A percentile compares a stretch with the other conserved stretches of the same genome.
Conservation (phyloP, 176 grass and related monocot species). For the Alloteropsis semialata region DNA sequence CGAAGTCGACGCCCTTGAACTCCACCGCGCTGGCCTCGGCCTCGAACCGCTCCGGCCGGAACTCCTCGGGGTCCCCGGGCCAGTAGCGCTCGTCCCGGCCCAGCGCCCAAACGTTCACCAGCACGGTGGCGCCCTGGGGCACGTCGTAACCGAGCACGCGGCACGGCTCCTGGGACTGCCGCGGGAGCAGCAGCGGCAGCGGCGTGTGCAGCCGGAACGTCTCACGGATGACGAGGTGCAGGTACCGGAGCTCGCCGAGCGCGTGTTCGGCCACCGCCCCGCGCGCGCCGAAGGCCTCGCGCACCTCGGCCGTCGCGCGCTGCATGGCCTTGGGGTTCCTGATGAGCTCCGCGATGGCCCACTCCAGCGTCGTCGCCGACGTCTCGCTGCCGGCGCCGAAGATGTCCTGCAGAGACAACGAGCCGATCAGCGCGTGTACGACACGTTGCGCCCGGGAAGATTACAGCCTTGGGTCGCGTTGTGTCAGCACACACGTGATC, state of each 20-base stretch:
- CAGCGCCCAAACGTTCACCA: slow-evolving; percentile 65
- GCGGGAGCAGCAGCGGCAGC: slow-evolving; percentile 49
- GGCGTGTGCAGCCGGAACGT: slow-evolving; percentile 56
- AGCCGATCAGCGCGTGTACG: background rate
- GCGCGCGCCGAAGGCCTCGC: slow-evolving; percentile 20
- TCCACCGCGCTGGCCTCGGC: background rate
- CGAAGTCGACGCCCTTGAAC: slow-evolving; percentile 39
- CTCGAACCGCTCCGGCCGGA: slow-evolving; percentile 46
- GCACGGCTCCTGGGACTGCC: slow-evolving; percentile 29
- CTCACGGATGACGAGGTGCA: slow-evolving; percentile 62
- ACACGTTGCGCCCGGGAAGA: background rate
- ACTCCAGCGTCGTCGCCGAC: slow-evolving; percentile 50
- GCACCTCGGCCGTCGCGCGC: slow-evolving; percentile 49
- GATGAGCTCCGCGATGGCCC: slow-evolving; percentile 58
- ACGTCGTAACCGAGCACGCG: slow-evolving; percentile 48
- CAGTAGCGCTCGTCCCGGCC: slow-evolving; percentile 54
- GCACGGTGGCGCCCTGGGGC: slow-evolving; percentile 31
- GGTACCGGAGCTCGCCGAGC: slow-evolving; percentile 32
- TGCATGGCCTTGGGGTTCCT: slow-evolving; percentile 38
- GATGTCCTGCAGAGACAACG: slow-evolving; percentile 29
- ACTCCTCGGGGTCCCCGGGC: slow-evolving; percentile 37
- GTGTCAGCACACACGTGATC: background rate
- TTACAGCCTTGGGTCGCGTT: background rate
- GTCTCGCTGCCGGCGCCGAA: slow-evolving; percentile 64
- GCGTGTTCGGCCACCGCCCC: slow-evolving; percentile 12